These are phyloP conservation scores for Auxenochlorella pyrenoidosa DNA, from an alignment of 139 green algal genomes.

Conservation along the genomic window DNA sequence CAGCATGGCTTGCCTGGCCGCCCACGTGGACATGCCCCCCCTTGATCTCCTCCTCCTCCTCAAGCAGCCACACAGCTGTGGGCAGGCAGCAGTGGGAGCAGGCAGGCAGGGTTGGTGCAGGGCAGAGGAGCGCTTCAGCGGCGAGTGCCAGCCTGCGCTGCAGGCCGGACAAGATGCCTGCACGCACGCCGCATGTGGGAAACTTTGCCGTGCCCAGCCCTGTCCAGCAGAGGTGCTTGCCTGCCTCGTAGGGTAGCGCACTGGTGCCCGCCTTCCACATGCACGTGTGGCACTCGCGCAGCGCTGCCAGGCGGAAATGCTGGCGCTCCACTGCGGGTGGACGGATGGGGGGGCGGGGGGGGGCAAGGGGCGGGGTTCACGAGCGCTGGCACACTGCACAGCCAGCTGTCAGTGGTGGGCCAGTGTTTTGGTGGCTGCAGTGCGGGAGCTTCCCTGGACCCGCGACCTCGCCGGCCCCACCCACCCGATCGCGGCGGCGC, in stretches of 20 bases:
- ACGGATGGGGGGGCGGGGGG: too few species aligned
- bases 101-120: too few species aligned
- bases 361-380: too few species aligned
- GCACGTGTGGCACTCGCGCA: constrained; percentile 57
- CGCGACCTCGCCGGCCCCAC: neutral
- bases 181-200: too few species aligned
- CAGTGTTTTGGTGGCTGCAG: too few species aligned
- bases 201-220: too few species aligned
- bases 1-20: constrained; percentile 52
- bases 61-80: constrained; percentile 75
- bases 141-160: too few species aligned
- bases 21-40: constrained; percentile 47
- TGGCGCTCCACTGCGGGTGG: constrained; percentile 45
- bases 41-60: constrained; percentile 74
- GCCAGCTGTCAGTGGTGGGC: too few species aligned
- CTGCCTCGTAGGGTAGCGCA: constrained; percentile 74
- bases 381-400: too few species aligned
- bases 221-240: neutral
- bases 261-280: constrained; percentile 61
- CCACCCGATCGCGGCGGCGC: constrained; percentile 38
- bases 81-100: neutral
- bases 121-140: too few species aligned
- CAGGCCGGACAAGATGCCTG: too few species aligned
- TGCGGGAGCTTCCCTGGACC: neutral
- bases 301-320: constrained; percentile 56